These are phyloP conservation scores for Verbascum thapsus DNA, from an alignment of 257 asterid species.

Conservation along the genomic window DNA sequence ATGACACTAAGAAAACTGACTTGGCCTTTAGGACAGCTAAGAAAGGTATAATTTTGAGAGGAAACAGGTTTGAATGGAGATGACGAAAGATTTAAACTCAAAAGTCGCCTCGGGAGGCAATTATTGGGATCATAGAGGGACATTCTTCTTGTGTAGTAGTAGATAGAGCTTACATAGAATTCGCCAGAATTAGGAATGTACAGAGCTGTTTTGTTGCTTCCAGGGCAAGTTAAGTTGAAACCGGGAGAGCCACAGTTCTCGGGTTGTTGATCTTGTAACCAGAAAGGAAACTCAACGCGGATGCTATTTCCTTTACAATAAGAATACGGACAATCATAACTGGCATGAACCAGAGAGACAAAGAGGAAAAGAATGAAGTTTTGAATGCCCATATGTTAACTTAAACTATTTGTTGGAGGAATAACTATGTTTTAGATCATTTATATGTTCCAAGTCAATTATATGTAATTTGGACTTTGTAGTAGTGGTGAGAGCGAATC, in stretches of 20 bases:
- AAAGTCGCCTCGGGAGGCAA: slow-evolving; percentile 52
- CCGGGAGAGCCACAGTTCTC: slow-evolving; percentile 48
- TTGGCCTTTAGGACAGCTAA: slow-evolving; percentile 44
- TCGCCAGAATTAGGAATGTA: slow-evolving; percentile 47
- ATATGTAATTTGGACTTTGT: no score
- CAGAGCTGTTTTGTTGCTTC: slow-evolving; percentile 30
- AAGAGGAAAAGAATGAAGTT: slow-evolving; percentile 30
- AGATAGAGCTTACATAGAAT: slow-evolving; percentile 41
- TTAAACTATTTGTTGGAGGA: background rate
- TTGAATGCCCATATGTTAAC: slow-evolving; percentile 39
- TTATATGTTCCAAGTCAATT: slow-evolving; percentile 28
- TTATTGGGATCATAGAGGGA: slow-evolving; percentile 44
- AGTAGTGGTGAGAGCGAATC: no score
- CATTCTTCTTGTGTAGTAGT: slow-evolving; percentile 37
- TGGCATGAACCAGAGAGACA: slow-evolving; percentile 27
- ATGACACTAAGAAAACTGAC: slow-evolving; percentile 27
- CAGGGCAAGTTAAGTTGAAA: slow-evolving; percentile 40
- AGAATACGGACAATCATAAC: slow-evolving; percentile 32
- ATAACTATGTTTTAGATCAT: background rate
- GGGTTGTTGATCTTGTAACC: slow-evolving; percentile 32
- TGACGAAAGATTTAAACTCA: slow-evolving; percentile 41
- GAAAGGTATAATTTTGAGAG: slow-evolving; percentile 45
- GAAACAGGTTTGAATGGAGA: slow-evolving; percentile 42
- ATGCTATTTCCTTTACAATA: slow-evolving; percentile 27
- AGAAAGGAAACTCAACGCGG: slow-evolving; percentile 50